A percentile compares a stretch with the other conserved stretches of the same genome.
phyloP scores from a whole-genome alignment of 1,139 yeast species.

The Geotrichum citri-aurantii region DNA sequence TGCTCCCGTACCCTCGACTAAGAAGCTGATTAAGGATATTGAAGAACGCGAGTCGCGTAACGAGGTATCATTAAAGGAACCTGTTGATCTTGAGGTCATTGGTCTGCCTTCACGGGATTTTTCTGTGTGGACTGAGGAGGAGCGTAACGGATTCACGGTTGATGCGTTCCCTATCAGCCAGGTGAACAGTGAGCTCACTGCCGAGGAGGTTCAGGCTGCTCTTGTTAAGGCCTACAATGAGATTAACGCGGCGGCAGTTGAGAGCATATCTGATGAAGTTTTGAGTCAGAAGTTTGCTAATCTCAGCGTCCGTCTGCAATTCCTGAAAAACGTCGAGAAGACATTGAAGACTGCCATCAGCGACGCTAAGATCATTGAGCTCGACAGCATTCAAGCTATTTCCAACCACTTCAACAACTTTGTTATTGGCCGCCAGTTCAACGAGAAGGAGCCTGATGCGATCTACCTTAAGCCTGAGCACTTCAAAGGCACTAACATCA shows the following conservation, averaged over 20 bases:
- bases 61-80: conserved; percentile 9
- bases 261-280: conserved; percentile 2
- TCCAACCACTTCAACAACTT: conserved; percentile 42
- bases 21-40: conserved; percentile 13
- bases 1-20: conserved; percentile 1
- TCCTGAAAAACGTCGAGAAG: conserved; percentile 53
- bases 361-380: conserved; percentile 53
- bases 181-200: conserved; percentile 8
- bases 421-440: conserved; percentile 46
- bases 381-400: conserved; percentile 46
- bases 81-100: conserved; percentile 17
- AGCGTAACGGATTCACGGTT: conserved; percentile 12
- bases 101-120: conserved; percentile 14
- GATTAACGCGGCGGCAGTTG: background rate
- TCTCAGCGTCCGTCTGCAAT: conserved; percentile 44
- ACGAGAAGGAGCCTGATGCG: conserved; percentile 72
- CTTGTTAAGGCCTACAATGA: conserved; percentile 7
- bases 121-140: conserved; percentile 8
- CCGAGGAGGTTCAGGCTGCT: conserved; percentile 12
- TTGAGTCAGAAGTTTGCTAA: conserved; percentile 5
- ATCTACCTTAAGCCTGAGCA: conserved; percentile 51
- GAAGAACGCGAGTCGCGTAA: conserved; percentile 13
- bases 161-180: conserved; percentile 13
- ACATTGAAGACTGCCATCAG: conserved; percentile 60
- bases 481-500: conserved; percentile 47